Conservation (phyloP, 148 eudicot species). For the Rheum nobile region DNA sequence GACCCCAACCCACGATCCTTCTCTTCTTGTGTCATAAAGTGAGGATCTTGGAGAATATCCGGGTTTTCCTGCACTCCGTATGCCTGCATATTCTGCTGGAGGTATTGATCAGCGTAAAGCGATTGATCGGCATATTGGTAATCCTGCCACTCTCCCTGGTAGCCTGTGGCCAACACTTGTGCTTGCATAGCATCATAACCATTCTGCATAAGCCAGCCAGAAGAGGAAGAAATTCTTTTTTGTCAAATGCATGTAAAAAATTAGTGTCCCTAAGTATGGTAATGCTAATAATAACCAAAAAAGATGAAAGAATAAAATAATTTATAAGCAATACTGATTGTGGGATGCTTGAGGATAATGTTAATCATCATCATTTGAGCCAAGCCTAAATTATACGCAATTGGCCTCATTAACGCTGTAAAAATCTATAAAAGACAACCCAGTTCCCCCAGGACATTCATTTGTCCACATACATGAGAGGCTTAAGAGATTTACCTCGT, state of each 20-base stretch:
- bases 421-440: background rate
- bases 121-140: slow-evolving; percentile 88
- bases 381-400: background rate
- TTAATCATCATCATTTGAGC: background rate
- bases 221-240: background rate
- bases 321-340: background rate
- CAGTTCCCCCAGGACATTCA: background rate
- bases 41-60: slow-evolving; percentile 54
- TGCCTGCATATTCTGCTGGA: slow-evolving; percentile 58
- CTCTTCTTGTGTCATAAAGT: slow-evolving; percentile 92
- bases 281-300: background rate
- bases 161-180: slow-evolving; percentile 48
- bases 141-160: slow-evolving; percentile 87
- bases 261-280: background rate
- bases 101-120: slow-evolving; percentile 81
- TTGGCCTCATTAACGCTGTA: background rate
- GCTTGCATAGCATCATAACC: slow-evolving; percentile 82
- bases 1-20: slow-evolving; percentile 97
- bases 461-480: background rate
- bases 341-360: background rate
- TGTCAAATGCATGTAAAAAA: background rate
- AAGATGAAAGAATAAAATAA: background rate
- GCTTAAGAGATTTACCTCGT: slow-evolving; percentile 43
- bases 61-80: slow-evolving; percentile 56
- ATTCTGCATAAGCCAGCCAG: slow-evolving; percentile 30